Evolutionary conservation across 176 grass and related monocot species (phyloP), one percentile per base, ranked within the genome.

Genomic region (Eragrostis nindensis): DNA sequence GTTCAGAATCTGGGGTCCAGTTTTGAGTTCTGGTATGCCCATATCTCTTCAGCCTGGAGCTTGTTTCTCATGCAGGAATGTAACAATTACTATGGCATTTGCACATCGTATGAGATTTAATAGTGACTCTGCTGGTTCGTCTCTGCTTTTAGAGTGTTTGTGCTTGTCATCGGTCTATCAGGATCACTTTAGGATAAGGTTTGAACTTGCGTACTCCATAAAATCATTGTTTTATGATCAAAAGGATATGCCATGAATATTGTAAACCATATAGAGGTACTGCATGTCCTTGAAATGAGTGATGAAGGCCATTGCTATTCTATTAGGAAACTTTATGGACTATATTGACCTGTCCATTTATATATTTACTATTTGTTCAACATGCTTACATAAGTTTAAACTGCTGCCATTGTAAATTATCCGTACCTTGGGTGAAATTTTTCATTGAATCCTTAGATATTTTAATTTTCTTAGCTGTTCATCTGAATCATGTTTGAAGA

Each of bases 341-440:
- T 68, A 8, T 27, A 42, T 64, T 64, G 8, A 6, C 30, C 21
- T 26, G n/a, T 73, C 57, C 40, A 47, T 71, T 81, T 61, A 19
- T 36, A 4, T 4, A 36, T 27, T 21, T 71, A 62, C 13, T 61
- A 62, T 62, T 43, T 59, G 22, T 57, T 11, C 38, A 7, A 44
- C 7, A 44, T 30, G 13, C 5, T 5, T 65, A 38, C 52, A 68
- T 60, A 5, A 21, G 5, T 53, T 63, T 32, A 77, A 40, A 55
- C 16, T 71, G 4, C 40, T 26, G 3, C 71, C 25, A 46, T 71
- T 26, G 26, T 70, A 80, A 41, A 45, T 70, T 21, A 47, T 60
- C 70, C 41, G 25, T 46, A 62, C 80, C 17, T 80, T 72, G 11
- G 25, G 46, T 84, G 70, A 49, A 80, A 45, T 22, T 19, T 70